A percentile compares a stretch with the other conserved stretches of the same genome.
Evolutionary conservation across 192 early-diverging fungal species (phyloP).

Genomic region (Entomortierella lignicola): DNA sequence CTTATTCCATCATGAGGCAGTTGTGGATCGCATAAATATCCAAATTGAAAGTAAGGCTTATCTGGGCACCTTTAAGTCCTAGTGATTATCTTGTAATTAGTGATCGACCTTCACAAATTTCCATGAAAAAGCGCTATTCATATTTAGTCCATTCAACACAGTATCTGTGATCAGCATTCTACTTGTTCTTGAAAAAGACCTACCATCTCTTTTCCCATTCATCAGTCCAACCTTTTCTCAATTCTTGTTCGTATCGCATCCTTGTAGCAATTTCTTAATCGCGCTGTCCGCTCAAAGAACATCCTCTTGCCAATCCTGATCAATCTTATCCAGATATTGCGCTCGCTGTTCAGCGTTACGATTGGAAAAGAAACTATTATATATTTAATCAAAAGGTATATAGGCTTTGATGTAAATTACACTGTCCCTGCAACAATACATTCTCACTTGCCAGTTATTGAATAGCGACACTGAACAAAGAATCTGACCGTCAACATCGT

Average conservation of each 20-base stretch:
- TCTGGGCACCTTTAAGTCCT: no score
- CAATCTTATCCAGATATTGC: slow-evolving; percentile 16
- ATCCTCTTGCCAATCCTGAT: slow-evolving; percentile 10
- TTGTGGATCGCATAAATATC: no score
- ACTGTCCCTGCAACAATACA: no score
- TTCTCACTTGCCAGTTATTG: no score
- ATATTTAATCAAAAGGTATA: no score
- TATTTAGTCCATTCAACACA: slow-evolving; percentile 6
- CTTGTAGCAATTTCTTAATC: slow-evolving; percentile 4
- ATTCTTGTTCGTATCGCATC: slow-evolving; percentile 4
- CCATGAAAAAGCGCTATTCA: slow-evolving; percentile 13
- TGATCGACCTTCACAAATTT: slow-evolving; percentile 14
- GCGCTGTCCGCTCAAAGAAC: slow-evolving; percentile 13
- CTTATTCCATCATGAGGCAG: no score
- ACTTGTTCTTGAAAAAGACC: not conserved
- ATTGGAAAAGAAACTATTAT: slow-evolving; percentile 4
- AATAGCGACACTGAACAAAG: no score
- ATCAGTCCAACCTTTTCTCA: slow-evolving; percentile 3
- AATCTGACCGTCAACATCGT: no score
- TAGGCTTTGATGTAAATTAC: no score
- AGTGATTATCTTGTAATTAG: slow-evolving; percentile 23
- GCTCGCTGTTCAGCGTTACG: not conserved
- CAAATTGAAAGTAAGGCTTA: no score
- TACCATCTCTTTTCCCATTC: slow-evolving; percentile 15
- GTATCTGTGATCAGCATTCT: not conserved